phyloP scores from a whole-genome alignment of 495 filamentous ascomycete genomes.

The Penicillium antarcticum region DNA sequence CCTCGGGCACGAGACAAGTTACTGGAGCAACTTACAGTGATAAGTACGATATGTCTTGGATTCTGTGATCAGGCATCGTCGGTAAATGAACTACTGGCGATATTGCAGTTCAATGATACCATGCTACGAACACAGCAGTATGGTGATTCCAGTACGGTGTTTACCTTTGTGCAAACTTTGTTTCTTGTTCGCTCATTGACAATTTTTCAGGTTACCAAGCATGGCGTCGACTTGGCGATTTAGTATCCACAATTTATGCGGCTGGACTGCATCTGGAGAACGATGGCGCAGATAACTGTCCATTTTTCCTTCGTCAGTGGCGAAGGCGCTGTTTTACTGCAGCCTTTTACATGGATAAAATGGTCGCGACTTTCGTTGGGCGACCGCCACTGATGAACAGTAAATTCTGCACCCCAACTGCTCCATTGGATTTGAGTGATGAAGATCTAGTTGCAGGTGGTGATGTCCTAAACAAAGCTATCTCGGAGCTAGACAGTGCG shows the following conservation, averaged over 20 bases:
- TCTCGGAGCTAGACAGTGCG: constrained; percentile 42
- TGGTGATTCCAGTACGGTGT: constrained; percentile 50
- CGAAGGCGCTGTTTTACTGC: constrained; percentile 50
- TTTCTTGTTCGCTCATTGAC: constrained; percentile 4
- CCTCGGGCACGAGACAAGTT: constrained; percentile 25
- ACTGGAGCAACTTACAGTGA: constrained; percentile 36
- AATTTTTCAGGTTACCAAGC: constrained; percentile 40
- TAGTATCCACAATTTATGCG: constrained; percentile 51
- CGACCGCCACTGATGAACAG: constrained; percentile 54
- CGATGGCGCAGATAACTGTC: constrained; percentile 37
- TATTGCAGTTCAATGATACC: constrained; percentile 41
- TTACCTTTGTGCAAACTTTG: neutral
- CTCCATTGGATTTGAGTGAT: constrained; percentile 58
- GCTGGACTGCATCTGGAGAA: constrained; percentile 56
- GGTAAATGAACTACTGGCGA: constrained; percentile 48
- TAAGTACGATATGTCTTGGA: constrained; percentile 40
- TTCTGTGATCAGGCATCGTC: constrained; percentile 45
- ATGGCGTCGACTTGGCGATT: constrained; percentile 52
- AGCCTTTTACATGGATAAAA: constrained; percentile 52
- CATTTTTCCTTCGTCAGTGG: constrained; percentile 51
- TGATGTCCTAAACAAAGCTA: constrained; percentile 34
- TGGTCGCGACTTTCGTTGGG: constrained; percentile 51
- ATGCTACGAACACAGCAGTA: constrained; percentile 43
- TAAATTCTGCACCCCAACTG: constrained; percentile 51
- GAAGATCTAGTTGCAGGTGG: constrained; percentile 47